Evolutionary conservation across 2,329 filamentous ascomycete species (phyloP).

Genomic region (Fusarium guadeloupense): DNA sequence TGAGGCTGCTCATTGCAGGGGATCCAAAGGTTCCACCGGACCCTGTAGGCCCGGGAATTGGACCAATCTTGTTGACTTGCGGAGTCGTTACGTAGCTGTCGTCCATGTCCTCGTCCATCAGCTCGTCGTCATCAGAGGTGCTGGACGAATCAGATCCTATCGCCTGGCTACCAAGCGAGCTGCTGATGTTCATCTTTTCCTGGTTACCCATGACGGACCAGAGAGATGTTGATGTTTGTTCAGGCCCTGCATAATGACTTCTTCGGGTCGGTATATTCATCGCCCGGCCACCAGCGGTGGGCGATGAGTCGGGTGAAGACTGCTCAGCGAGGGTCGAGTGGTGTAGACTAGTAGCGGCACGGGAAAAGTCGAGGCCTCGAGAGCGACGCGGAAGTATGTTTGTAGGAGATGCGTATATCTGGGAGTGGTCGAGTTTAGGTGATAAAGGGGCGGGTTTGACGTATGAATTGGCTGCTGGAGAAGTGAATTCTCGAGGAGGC

Average conservation of each 20-base stretch:
- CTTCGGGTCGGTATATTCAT: constrained; percentile 69
- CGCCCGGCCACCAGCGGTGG: constrained; percentile 75
- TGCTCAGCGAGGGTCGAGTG: constrained; percentile 92
- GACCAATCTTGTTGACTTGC: constrained; percentile 70
- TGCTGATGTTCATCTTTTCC: constrained; percentile 78
- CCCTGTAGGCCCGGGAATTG: constrained; percentile 58
- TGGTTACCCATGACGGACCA: constrained; percentile 77
- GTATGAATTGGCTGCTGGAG: constrained; percentile 50
- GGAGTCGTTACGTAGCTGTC: constrained; percentile 87
- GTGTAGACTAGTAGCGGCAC: constrained; percentile 92
- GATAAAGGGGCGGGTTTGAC: constrained; percentile 75
- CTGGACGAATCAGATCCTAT: constrained; percentile 82
- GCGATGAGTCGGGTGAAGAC: constrained; percentile 89
- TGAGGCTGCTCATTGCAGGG: constrained; percentile 77
- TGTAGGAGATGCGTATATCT: constrained; percentile 86
- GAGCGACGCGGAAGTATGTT: constrained; percentile 90
- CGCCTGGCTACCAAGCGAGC: constrained; percentile 78
- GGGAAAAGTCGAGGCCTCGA: constrained; percentile 89
- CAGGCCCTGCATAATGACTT: constrained; percentile 59
- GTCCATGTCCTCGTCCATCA: constrained; percentile 79
- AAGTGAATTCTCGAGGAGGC: constrained; percentile 49
- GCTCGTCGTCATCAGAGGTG: constrained; percentile 73
- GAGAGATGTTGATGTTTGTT: constrained; percentile 75
- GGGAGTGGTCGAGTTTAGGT: constrained; percentile 84
- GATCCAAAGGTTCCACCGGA: constrained; percentile 71